These are phyloP conservation scores for Fusarium veterinarium DNA, from an alignment of 2,329 filamentous ascomycete species.

Conservation along the genomic window DNA sequence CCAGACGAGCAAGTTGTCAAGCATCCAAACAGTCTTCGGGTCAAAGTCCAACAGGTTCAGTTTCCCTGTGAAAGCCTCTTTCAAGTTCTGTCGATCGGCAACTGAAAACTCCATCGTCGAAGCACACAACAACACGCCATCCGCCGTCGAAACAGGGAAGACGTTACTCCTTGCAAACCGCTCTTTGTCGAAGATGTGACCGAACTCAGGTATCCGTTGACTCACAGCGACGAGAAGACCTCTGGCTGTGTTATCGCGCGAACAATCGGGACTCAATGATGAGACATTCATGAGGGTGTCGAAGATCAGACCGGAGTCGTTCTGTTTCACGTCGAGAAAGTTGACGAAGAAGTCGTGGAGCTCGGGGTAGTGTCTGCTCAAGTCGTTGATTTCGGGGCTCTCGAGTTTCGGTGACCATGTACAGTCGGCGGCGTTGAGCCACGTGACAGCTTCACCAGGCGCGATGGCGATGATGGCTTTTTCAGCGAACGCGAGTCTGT, in stretches of 20 bases:
- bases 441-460: conserved; percentile 26
- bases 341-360: conserved; percentile 38
- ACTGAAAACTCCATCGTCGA: conserved; percentile 39
- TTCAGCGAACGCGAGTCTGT: conserved; percentile 17
- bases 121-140: conserved; percentile 29
- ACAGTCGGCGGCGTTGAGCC: conserved; percentile 31
- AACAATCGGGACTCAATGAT: conserved; percentile 22
- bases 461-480: conserved; percentile 23
- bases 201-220: conserved; percentile 31
- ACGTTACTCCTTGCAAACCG: conserved; percentile 22
- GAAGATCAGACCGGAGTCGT: conserved; percentile 32
- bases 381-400: conserved; percentile 28
- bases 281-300: conserved; percentile 32
- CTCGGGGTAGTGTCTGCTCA: conserved; percentile 39
- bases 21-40: conserved; percentile 34
- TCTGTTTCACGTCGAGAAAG: conserved; percentile 30
- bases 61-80: conserved; percentile 31
- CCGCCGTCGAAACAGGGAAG: conserved; percentile 28
- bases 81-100: conserved; percentile 31
- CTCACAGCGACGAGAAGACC: conserved; percentile 32
- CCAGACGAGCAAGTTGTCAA: conserved; percentile 33
- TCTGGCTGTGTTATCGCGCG: conserved; percentile 29
- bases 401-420: conserved; percentile 36
- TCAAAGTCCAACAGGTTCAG: conserved; percentile 37
- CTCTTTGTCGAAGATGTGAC: conserved; percentile 33